These are phyloP conservation scores for Hyaloscypha variabilis DNA, from an alignment of 495 filamentous ascomycete genomes.

Conservation along the genomic window DNA sequence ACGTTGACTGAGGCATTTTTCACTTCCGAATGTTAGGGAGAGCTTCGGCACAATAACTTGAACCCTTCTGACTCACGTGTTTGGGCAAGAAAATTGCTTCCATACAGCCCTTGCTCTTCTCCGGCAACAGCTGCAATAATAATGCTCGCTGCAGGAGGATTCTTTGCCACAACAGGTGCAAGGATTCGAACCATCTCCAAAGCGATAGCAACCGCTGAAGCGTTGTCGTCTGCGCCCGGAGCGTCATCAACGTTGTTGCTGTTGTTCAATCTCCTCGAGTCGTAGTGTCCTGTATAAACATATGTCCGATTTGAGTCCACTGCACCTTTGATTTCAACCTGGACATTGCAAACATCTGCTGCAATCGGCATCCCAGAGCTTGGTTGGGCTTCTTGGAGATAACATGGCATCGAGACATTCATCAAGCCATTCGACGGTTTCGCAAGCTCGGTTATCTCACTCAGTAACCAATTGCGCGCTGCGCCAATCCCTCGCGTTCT, in stretches of 20 bases:
- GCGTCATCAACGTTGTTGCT: constrained; percentile 49
- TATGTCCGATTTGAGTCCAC: constrained; percentile 46
- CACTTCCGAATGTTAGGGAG: background rate
- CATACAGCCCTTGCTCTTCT: constrained; percentile 56
- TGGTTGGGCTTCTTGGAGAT: constrained; percentile 40
- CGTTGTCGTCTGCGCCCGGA: constrained; percentile 56
- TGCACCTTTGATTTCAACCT: constrained; percentile 48
- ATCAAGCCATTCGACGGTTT: constrained; percentile 41
- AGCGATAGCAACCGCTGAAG: constrained; percentile 36
- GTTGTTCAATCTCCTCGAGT: constrained; percentile 46
- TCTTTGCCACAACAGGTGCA: constrained; percentile 4
- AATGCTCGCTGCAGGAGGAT: constrained; percentile 46
- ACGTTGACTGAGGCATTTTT: constrained; percentile 38
- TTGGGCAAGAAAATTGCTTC: constrained; percentile 47
- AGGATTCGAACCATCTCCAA: constrained; percentile 5
- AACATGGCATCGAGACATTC: constrained; percentile 44
- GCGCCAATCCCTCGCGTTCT: constrained; percentile 52
- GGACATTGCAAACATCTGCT: constrained; percentile 48
- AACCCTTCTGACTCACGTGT: constrained; percentile 39
- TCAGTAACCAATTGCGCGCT: constrained; percentile 51
- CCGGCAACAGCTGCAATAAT: constrained; percentile 53
- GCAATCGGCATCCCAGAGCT: constrained; percentile 44
- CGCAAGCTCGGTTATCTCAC: constrained; percentile 43
- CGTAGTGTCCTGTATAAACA: constrained; percentile 56
- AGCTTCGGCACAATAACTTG: background rate